Conservation (phyloP, 2,329 filamentous ascomycete genomes). For the Colletotrichum eleusines region DNA sequence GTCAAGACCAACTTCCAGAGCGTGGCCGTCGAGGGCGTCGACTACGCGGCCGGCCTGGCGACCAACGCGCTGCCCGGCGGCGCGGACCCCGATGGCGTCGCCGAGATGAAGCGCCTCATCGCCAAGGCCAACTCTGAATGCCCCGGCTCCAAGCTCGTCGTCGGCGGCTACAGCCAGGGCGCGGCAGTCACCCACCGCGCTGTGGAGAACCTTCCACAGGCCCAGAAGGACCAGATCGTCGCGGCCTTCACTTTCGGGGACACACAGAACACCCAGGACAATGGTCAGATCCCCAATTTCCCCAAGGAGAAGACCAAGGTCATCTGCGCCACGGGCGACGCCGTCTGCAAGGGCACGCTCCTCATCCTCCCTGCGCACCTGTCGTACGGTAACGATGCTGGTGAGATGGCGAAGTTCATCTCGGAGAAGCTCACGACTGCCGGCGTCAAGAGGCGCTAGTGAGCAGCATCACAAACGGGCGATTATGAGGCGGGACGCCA, state of each 20-base stretch:
- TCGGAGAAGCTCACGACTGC: slow-evolving; percentile 37
- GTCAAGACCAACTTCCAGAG: slow-evolving; percentile 43
- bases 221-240: slow-evolving; percentile 44
- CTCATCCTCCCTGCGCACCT: slow-evolving; percentile 52
- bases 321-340: slow-evolving; percentile 56
- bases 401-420: slow-evolving; percentile 50
- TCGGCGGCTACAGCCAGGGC: slow-evolving; percentile 56
- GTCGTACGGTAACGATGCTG: slow-evolving; percentile 51
- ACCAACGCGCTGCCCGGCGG: slow-evolving; percentile 51
- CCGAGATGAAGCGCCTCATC: slow-evolving; percentile 51
- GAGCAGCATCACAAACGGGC: neutral
- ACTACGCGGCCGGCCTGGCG: slow-evolving; percentile 51
- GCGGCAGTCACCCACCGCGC: slow-evolving; percentile 48
- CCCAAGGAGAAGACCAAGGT: slow-evolving; percentile 53
- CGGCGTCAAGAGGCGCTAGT: slow-evolving; percentile 38
- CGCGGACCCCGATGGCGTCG: slow-evolving; percentile 49
- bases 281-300: slow-evolving; percentile 52
- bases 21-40: slow-evolving; percentile 47
- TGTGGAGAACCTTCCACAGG: slow-evolving; percentile 45
- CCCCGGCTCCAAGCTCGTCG: slow-evolving; percentile 52
- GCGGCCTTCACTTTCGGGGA: slow-evolving; percentile 48
- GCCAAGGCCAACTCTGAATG: slow-evolving; percentile 52
- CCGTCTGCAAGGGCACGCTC: slow-evolving; percentile 53
- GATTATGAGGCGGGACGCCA: neutral
- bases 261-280: slow-evolving; percentile 49